These are phyloP conservation scores for Monilinia fructigena DNA, from an alignment of 2,329 filamentous ascomycete genomes.

Conservation along the genomic window DNA sequence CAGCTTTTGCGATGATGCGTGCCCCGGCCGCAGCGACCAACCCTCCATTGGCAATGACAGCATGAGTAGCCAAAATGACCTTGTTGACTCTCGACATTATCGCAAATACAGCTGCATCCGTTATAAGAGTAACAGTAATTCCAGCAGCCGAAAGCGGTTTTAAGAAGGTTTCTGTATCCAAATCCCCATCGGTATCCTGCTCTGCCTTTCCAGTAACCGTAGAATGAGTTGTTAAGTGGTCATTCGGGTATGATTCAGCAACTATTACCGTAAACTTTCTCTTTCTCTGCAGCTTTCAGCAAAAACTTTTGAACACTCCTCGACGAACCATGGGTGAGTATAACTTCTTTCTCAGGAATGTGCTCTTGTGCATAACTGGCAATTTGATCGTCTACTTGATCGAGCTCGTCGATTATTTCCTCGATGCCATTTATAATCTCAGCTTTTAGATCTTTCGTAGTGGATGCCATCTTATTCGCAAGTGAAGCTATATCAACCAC, in stretches of 20 bases:
- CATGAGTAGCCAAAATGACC: constrained; percentile 84
- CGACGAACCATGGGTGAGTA: constrained; percentile 85
- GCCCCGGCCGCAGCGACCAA: constrained; percentile 84
- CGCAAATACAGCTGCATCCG: constrained; percentile 82
- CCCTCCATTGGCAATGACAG: constrained; percentile 84
- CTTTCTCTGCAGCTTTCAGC: constrained; percentile 81
- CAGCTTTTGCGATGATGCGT: constrained; percentile 77
- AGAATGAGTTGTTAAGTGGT: constrained; percentile 62
- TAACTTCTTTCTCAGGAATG: constrained; percentile 89
- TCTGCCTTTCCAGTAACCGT: constrained; percentile 56
- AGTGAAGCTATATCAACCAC: constrained; percentile 34
- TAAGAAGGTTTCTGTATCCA: constrained; percentile 56
- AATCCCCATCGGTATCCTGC: constrained; percentile 44
- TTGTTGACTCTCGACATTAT: constrained; percentile 96
- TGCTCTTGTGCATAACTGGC: constrained; percentile 84
- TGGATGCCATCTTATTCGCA: constrained; percentile 35
- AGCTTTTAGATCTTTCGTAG: constrained; percentile 70
- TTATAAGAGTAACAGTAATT: constrained; percentile 78
- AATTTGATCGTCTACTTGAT: constrained; percentile 90
- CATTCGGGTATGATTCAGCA: constrained; percentile 70
- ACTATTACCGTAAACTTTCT: constrained; percentile 90
- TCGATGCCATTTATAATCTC: constrained; percentile 93
- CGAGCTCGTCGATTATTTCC: constrained; percentile 93
- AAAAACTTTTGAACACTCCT: constrained; percentile 87
- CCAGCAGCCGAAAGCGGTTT: constrained; percentile 77